These are phyloP conservation scores for Dendrobium huoshanense DNA, from an alignment of 106 monocot genomes.

Conservation along the genomic window DNA sequence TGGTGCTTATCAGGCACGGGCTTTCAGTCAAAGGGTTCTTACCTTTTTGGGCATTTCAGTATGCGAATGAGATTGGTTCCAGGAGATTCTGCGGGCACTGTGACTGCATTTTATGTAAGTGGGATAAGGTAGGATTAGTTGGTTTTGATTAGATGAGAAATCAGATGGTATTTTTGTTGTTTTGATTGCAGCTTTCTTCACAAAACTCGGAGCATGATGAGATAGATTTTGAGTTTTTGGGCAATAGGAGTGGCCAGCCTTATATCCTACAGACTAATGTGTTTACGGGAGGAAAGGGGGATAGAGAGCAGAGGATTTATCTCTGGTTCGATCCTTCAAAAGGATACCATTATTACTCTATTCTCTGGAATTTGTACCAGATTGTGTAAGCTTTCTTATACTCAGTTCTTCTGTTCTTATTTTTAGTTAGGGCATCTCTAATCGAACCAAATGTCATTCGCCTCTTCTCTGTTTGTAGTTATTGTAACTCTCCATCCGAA, in stretches of 20 bases:
- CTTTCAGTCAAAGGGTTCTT: constrained; percentile 31
- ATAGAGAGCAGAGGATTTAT: constrained; percentile 29
- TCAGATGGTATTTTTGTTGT: too few species aligned
- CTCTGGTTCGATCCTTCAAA: constrained; percentile 33
- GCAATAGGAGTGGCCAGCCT: constrained; percentile 24
- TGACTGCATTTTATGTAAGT: constrained; percentile 31
- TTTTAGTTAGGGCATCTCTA: too few species aligned
- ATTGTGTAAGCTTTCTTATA: constrained; percentile 13
- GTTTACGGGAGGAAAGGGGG: constrained; percentile 24
- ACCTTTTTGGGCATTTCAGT: constrained; percentile 43
- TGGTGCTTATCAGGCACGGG: constrained; percentile 12
- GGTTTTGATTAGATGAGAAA: too few species aligned
- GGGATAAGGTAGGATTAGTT: background rate
- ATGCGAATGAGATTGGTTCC: constrained; percentile 36
- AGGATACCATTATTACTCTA: constrained; percentile 17
- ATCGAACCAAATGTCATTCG: too few species aligned
- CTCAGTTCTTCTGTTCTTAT: too few species aligned
- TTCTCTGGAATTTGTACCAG: constrained; percentile 33
- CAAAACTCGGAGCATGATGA: constrained; percentile 33
- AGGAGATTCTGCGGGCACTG: constrained; percentile 33
- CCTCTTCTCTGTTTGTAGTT: too few species aligned
- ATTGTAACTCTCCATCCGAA: too few species aligned
- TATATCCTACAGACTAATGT: constrained; percentile 34
- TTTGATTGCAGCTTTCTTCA: constrained; percentile 17
- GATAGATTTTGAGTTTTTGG: constrained; percentile 35